Conservation (phyloP, 768 basidiomycete genomes). For the Pisolithus sp. region DNA sequence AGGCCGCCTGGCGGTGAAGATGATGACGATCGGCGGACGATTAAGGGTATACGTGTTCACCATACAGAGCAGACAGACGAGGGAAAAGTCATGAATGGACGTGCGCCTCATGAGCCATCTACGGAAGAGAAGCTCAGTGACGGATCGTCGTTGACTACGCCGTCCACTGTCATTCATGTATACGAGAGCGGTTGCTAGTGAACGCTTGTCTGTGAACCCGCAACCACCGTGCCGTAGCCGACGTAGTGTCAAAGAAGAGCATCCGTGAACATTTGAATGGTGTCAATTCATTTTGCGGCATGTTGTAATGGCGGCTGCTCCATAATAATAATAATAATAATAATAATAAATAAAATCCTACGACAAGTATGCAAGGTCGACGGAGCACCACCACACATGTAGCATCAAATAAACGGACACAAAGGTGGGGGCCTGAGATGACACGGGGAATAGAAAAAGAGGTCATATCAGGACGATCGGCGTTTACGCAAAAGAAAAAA, state of each 20-base stretch:
- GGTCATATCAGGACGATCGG: constrained; percentile 8
- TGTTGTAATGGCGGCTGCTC: neutral
- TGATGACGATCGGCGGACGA: constrained; percentile 40
- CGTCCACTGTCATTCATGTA: constrained; percentile 15
- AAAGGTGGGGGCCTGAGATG: no score
- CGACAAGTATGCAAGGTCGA: neutral
- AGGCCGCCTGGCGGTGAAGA: constrained; percentile 17
- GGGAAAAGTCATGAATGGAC: constrained; percentile 10
- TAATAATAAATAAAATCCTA: neutral
- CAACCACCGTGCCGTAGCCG: neutral
- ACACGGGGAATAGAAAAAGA: neutral
- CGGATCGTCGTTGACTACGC: constrained; percentile 5
- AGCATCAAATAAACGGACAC: neutral
- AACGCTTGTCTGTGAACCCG: neutral
- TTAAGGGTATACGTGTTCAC: constrained; percentile 24
- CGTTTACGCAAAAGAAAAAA: constrained; percentile 20
- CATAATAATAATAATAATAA: no score
- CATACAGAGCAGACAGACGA: constrained; percentile 10
- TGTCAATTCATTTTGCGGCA: constrained; percentile 12
- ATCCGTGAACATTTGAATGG: constrained; percentile 1
- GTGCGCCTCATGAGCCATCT: constrained; percentile 5
- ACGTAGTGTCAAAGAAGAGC: neutral
- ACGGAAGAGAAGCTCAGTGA: constrained; percentile 18
- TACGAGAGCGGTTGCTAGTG: constrained; percentile 16
- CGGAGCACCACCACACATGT: neutral